A percentile compares a stretch with the other conserved stretches of the same genome.
phyloP scores from a whole-genome alignment of 2,329 filamentous ascomycete species.

The Myrmaecium sp. region DNA sequence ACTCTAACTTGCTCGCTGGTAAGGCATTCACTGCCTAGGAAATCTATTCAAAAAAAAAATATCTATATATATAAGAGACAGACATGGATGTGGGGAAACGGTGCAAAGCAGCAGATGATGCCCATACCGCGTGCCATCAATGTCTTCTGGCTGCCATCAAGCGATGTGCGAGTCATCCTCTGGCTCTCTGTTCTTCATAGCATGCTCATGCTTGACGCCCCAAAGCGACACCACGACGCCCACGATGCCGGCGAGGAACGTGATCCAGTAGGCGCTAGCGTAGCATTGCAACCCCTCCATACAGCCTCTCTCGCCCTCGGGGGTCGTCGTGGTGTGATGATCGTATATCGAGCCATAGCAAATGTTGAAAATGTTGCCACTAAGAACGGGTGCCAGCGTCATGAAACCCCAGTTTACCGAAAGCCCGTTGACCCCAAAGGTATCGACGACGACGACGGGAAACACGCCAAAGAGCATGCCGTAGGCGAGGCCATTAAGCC shows the following conservation, averaged over 20 bases:
- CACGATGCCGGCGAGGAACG: slow-evolving; percentile 51
- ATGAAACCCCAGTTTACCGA: slow-evolving; percentile 95
- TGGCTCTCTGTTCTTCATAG: slow-evolving; percentile 14
- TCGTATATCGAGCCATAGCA: slow-evolving; percentile 80
- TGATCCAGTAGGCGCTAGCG: slow-evolving; percentile 61
- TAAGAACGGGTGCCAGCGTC: slow-evolving; percentile 74
- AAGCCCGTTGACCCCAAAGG: slow-evolving; percentile 76
- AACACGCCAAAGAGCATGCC: slow-evolving; percentile 90
- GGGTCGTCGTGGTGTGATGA: slow-evolving; percentile 51
- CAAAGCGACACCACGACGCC: slow-evolving; percentile 55
- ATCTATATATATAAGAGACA: no score
- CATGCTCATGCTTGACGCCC: slow-evolving; percentile 46
- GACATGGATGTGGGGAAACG: no score
- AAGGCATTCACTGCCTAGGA: no score
- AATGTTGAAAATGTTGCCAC: slow-evolving; percentile 82
- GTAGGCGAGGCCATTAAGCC: slow-evolving; percentile 74
- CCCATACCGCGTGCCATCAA: no score
- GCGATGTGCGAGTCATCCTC: no score
- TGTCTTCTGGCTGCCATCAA: no score
- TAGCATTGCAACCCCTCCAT: slow-evolving; percentile 68
- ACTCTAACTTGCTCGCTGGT: no score
- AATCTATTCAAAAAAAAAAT: no score
- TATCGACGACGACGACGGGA: slow-evolving; percentile 70
- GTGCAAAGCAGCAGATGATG: no score
- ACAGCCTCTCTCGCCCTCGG: slow-evolving; percentile 57